These are phyloP conservation scores for Aciculosporium take DNA, from an alignment of 2,329 filamentous ascomycete genomes.

Conservation along the genomic window DNA sequence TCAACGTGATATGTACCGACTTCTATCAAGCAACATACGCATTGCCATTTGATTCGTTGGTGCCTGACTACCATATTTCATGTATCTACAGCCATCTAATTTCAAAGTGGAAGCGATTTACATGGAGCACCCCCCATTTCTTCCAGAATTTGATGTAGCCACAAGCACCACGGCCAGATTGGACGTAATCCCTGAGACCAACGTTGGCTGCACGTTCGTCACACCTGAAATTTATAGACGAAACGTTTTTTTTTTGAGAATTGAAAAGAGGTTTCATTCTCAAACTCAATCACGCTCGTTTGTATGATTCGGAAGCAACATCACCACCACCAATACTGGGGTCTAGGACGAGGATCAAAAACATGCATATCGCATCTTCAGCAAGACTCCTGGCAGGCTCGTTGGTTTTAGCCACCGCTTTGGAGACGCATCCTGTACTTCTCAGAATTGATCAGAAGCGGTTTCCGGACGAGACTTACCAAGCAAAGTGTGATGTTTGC, in stretches of 20 bases:
- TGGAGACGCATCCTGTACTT: neutral
- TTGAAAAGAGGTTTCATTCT: neutral
- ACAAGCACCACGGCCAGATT: neutral
- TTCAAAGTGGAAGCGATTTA: neutral
- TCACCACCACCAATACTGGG: neutral
- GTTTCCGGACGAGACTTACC: slow-evolving; percentile 2
- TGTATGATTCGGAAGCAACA: neutral
- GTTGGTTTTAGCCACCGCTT: neutral
- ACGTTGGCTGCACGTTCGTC: neutral
- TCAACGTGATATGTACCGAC: neutral
- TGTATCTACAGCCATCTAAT: neutral
- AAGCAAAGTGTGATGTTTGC: neutral
- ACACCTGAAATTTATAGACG: neutral
- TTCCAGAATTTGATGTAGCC: neutral
- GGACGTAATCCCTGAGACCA: neutral
- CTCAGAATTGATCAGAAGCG: neutral
- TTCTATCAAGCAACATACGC: neutral
- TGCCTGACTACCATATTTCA: neutral
- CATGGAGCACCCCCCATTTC: neutral
- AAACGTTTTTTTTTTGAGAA: neutral
- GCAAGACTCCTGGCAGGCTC: neutral
- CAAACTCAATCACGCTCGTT: neutral
- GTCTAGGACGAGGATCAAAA: neutral
- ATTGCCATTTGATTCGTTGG: neutral
- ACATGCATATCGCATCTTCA: slow-evolving; percentile 1